A percentile compares a stretch with the other conserved stretches of the same genome.
These are phyloP conservation scores for Prunus dulcis DNA, from an alignment of 306 rosid species.

Conservation along the genomic window DNA sequence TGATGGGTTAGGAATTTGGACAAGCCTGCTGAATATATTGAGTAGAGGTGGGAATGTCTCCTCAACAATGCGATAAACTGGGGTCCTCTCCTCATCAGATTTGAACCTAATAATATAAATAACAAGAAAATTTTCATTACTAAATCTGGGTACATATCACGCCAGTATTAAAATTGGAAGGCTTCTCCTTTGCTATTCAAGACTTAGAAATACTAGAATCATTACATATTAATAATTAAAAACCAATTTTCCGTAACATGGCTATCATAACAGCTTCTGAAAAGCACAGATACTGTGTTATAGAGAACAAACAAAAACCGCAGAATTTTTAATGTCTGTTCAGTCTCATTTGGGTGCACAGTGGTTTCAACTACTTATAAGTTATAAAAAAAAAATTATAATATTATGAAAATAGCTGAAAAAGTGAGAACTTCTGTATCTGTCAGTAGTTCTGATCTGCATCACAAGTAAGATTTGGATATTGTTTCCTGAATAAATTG, in stretches of 20 bases:
- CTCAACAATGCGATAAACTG: constrained; percentile 81
- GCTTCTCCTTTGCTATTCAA: background rate
- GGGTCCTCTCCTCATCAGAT: constrained; percentile 91
- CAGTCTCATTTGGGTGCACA: background rate
- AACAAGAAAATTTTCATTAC: background rate
- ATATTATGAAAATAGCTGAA: background rate
- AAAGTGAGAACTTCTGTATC: background rate
- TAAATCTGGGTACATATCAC: background rate
- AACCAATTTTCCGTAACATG: background rate
- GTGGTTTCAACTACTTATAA: background rate
- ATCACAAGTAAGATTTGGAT: background rate
- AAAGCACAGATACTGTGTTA: background rate
- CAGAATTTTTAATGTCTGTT: background rate
- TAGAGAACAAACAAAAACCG: background rate
- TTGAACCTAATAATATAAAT: constrained; percentile 67
- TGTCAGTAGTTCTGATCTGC: background rate
- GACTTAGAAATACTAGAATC: background rate
- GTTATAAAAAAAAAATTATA: background rate
- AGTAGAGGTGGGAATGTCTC: constrained; percentile 94
- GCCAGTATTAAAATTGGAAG: background rate
- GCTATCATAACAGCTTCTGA: background rate
- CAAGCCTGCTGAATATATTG: constrained; percentile 72
- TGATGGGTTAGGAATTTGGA: constrained; percentile 77
- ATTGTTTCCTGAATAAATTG: background rate
- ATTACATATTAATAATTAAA: background rate